Conservation (phyloP, 1,284 basidiomycete species). For the Phylloporus sp. region DNA sequence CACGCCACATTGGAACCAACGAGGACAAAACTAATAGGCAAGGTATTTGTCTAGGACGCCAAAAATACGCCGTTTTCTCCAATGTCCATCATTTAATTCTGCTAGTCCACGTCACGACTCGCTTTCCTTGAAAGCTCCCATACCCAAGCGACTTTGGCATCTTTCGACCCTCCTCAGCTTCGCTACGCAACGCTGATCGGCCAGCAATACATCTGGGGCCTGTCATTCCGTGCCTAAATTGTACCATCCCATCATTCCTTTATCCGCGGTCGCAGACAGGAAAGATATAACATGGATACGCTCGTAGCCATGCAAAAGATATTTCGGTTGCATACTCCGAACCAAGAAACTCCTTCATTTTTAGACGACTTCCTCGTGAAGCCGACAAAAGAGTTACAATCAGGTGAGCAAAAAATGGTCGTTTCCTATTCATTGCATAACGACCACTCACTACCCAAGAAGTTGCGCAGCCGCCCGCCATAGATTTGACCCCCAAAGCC, state of each 20-base stretch:
- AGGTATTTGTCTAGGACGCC: not conserved
- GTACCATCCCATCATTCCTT: not conserved
- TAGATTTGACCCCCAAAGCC: not conserved
- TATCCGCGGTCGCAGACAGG: not conserved
- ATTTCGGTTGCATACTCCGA: not conserved
- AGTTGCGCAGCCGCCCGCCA: slow-evolving; percentile 1
- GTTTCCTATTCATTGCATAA: not conserved
- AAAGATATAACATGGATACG: slow-evolving; percentile 1
- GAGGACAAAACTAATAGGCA: not conserved
- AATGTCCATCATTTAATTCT: not conserved
- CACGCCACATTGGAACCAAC: not conserved
- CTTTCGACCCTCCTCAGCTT: not conserved
- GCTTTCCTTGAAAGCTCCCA: not conserved
- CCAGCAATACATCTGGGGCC: not conserved
- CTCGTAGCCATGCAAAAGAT: slow-evolving; percentile 6
- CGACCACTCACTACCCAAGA: slow-evolving; percentile 7
- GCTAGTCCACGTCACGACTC: not conserved
- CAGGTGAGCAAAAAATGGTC: slow-evolving; percentile 18
- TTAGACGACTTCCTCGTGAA: not conserved
- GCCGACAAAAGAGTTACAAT: not conserved
- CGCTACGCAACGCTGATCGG: not conserved
- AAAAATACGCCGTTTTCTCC: slow-evolving; percentile 1
- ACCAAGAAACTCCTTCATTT: not conserved
- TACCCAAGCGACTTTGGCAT: not conserved
- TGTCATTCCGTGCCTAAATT: not conserved